Conservation (phyloP, 2,329 filamentous ascomycete genomes). For the Aspergillus felis region DNA sequence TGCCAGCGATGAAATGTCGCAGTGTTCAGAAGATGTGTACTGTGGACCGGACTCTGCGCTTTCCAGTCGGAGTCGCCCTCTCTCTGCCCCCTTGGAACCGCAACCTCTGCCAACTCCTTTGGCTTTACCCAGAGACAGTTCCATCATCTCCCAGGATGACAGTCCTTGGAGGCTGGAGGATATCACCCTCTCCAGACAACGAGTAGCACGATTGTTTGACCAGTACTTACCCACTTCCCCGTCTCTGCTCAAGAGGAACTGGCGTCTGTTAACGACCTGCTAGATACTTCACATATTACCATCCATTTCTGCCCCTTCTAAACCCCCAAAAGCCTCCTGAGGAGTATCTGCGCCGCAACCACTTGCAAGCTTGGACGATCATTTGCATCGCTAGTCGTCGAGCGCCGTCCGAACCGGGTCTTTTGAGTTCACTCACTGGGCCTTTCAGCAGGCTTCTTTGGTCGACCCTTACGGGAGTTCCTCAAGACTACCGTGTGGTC, state of each 20-base stretch:
- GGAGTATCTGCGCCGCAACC: constrained; percentile 54
- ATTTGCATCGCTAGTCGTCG: constrained; percentile 58
- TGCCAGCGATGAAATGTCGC: constrained; percentile 28
- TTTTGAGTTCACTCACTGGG: constrained; percentile 48
- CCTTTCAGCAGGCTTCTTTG: constrained; percentile 57
- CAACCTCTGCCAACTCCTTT: constrained; percentile 32
- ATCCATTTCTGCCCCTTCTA: constrained; percentile 60
- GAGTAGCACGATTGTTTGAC: constrained; percentile 42
- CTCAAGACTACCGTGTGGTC: constrained; percentile 60
- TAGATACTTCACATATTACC: constrained; percentile 60
- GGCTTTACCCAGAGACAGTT: constrained; percentile 29
- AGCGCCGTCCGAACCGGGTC: constrained; percentile 50
- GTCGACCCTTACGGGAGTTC: constrained; percentile 55
- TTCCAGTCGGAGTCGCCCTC: constrained; percentile 23
- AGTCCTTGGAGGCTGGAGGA: constrained; percentile 50
- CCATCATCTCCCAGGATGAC: constrained; percentile 35
- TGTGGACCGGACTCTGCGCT: constrained; percentile 28
- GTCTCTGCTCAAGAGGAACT: neutral
- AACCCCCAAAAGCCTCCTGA: constrained; percentile 53
- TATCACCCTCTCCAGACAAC: constrained; percentile 34
- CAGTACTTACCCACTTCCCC: constrained; percentile 28
- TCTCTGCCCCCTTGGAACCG: constrained; percentile 32
- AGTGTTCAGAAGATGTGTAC: constrained; percentile 33
- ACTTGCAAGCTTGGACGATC: constrained; percentile 62
- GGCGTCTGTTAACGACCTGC: constrained; percentile 25